Evolutionary conservation across 1,284 basidiomycete species (phyloP), one percentile per base, ranked within the genome.

Genomic region (Neonothopanus nambi): DNA sequence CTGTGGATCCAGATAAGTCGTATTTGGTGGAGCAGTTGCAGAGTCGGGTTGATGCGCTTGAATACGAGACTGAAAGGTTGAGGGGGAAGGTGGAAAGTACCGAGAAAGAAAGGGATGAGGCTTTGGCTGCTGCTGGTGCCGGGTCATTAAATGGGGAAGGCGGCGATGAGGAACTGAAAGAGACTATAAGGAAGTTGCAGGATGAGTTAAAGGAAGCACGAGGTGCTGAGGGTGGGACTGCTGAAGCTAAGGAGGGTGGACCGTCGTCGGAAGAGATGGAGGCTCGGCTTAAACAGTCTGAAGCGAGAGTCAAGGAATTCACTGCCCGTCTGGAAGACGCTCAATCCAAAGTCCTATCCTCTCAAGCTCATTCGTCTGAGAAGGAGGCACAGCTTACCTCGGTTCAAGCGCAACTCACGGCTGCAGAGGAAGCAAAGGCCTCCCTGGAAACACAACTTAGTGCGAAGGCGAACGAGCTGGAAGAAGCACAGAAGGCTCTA

Each of bases 51-150:
- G 76, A 80, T 51, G 75, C 76, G 1, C 68, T 85, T 8, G 80
- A 85, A 61, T 78, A 80, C 42, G 87, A 89, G 61, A 84, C 78
- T 54, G 71, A 72, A 54, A 68, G 70, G 26, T 69, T 76, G 49
- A 71, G 65, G 49, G 59, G 73, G 47, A 77, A 78, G 57, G 67
- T 80, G 17, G 80, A 82, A 59, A 67, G 70, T 28, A 72, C 80
- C 44, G 80, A 83, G 58, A 75, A 76, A 26, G 71, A 74, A 2
- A 70, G 77, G 43, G 67, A 75, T 33, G 73, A 79, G 41, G 62
- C 70, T 33, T 8, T 33, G 30, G 30, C 30, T 33, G n/a, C n/a
- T n/a, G n/a, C n/a, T n/a, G n/a, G n/a, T n/a, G n/a, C n/a, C n/a
- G 30, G 30, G 13, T 33, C 30, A 11, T 33, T 33, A 13, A 9